These are phyloP conservation scores for Serendipita sp. DNA, from an alignment of 768 basidiomycete species.

Conservation along the genomic window DNA sequence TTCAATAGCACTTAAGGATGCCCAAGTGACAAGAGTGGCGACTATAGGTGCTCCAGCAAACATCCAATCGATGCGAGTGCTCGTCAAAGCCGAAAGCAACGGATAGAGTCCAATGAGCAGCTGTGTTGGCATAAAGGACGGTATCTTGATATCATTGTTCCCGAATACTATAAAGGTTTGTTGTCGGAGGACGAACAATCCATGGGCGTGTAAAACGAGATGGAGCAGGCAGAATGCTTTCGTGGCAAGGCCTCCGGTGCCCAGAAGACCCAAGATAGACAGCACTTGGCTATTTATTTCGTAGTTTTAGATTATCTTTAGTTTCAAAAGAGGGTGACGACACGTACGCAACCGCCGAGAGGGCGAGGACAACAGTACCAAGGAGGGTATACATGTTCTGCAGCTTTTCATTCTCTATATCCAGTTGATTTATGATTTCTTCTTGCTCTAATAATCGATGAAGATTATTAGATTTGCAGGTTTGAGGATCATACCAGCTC, in stretches of 20 bases:
- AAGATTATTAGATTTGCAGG: neutral
- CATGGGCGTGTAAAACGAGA: neutral
- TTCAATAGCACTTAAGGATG: neutral
- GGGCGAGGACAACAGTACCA: neutral
- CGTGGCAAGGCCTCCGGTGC: neutral
- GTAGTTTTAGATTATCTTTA: neutral
- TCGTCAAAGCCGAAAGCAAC: neutral
- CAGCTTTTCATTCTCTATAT: neutral
- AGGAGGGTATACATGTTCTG: neutral
- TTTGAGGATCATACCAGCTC: neutral
- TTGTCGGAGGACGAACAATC: neutral
- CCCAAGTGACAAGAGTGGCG: neutral
- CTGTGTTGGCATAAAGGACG: neutral
- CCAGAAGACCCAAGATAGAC: neutral
- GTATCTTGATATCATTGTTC: neutral
- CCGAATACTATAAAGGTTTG: neutral
- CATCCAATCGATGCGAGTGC: neutral
- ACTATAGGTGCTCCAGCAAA: neutral
- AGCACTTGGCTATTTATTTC: neutral
- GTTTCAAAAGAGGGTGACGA: neutral
- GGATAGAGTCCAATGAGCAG: neutral
- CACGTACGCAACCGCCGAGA: neutral
- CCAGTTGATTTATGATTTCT: neutral
- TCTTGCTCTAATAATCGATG: constrained; percentile 2
- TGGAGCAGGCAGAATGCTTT: neutral